Percentiles rank a stretch among this genome's conserved stretches.
Conservation (phyloP, 148 eudicot genomes). For the Cornus controversa region DNA sequence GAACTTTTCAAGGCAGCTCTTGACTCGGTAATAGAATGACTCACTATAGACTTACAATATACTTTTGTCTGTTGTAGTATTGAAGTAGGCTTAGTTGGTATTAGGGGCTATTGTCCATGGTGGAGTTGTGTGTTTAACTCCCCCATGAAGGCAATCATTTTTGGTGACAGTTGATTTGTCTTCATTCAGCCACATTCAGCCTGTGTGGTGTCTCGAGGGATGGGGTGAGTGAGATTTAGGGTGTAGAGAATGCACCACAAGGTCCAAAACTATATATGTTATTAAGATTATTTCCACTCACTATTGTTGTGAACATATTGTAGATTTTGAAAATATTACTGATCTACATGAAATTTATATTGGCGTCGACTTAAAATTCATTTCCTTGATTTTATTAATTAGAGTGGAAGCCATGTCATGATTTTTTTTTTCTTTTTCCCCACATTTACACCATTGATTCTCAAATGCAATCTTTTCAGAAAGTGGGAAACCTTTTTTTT, state of each 20-base stretch:
- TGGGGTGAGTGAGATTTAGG: background rate
- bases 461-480: background rate
- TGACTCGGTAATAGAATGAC: conserved; percentile 56
- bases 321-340: background rate
- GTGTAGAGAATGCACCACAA: background rate
- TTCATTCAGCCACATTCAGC: background rate
- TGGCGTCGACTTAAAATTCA: background rate
- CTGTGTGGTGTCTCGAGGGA: background rate
- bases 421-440: background rate
- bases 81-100: background rate
- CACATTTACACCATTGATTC: background rate
- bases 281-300: background rate
- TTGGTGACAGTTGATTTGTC: background rate
- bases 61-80: background rate
- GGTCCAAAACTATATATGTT: too few relatives aligned
- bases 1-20: conserved; percentile 79
- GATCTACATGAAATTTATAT: background rate
- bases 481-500: conserved; percentile 13
- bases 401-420: background rate
- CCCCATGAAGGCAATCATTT: too few relatives aligned
- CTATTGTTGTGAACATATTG: background rate
- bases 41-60: background rate
- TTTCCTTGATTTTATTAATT: background rate
- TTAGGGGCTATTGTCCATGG: too few relatives aligned
- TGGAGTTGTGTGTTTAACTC: too few relatives aligned